Conservation (phyloP, 768 basidiomycete species). For the Suillus hirtellus region DNA sequence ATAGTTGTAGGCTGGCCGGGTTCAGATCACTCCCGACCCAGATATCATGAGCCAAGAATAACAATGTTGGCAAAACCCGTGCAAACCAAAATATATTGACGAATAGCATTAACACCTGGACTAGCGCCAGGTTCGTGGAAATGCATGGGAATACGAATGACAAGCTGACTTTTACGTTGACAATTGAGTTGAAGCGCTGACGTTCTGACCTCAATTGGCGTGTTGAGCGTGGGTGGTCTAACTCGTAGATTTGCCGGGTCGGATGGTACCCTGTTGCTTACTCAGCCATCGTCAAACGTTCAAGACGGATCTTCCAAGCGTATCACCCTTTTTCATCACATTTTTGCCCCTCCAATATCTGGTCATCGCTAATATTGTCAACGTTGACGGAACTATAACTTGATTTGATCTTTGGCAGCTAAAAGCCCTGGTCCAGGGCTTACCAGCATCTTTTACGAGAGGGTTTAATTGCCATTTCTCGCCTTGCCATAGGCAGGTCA, state of each 20-base stretch:
- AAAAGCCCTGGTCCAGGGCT: conserved; percentile 6
- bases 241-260: background rate
- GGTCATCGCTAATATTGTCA: background rate
- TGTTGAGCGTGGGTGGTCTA: too few species aligned
- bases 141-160: background rate
- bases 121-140: conserved; percentile 1
- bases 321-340: conserved; percentile 1
- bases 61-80: background rate
- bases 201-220: background rate
- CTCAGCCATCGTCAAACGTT: background rate
- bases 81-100: conserved; percentile 10
- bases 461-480: conserved; percentile 28
- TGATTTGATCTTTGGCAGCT: background rate
- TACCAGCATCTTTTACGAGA: conserved; percentile 25
- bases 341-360: conserved; percentile 3
- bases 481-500: conserved; percentile 17
- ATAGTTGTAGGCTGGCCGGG: too few species aligned
- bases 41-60: too few species aligned
- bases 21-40: too few species aligned
- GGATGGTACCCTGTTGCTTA: background rate
- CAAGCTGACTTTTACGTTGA: background rate
- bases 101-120: conserved; percentile 9
- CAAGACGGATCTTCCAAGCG: conserved; percentile 2
- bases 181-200: background rate
- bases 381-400: background rate